These are phyloP conservation scores for Aureobasidium mangrovei DNA, from an alignment of 2,329 filamentous ascomycete genomes.

Conservation along the genomic window DNA sequence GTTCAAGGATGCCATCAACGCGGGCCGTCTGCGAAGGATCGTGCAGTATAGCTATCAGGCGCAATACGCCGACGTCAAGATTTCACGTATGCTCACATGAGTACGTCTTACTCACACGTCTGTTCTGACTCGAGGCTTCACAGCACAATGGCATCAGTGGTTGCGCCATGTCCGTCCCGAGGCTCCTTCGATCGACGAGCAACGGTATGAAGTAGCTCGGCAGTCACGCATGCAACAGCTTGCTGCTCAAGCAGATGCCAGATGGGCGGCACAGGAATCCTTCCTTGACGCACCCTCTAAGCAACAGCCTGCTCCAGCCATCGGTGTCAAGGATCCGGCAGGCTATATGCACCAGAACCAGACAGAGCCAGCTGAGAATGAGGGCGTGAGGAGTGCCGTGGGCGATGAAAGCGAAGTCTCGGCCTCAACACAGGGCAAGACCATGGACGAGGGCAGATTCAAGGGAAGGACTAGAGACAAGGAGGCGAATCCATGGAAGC, in stretches of 20 bases:
- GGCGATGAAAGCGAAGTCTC: constrained; percentile 26
- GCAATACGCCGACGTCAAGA: constrained; percentile 51
- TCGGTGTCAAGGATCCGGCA: constrained; percentile 35
- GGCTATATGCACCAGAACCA: constrained; percentile 29
- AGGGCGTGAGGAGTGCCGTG: constrained; percentile 27
- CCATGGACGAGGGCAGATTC: constrained; percentile 25
- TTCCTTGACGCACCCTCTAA: constrained; percentile 48
- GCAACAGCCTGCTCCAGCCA: constrained; percentile 39
- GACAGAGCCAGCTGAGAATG: constrained; percentile 23
- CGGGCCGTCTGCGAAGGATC: constrained; percentile 48
- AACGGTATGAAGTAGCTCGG: constrained; percentile 47
- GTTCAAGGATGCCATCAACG: constrained; percentile 50
- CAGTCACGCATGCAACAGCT: constrained; percentile 52
- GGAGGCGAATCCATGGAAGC: constrained; percentile 34
- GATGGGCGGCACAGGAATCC: constrained; percentile 52
- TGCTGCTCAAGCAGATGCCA: constrained; percentile 50
- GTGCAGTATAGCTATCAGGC: constrained; percentile 46
- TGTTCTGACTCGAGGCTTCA: background rate
- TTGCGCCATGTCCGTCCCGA: constrained; percentile 51
- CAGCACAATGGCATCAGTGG: constrained; percentile 62
- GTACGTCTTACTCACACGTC: background rate
- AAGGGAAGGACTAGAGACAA: constrained; percentile 22
- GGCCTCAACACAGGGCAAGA: constrained; percentile 20
- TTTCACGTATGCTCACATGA: constrained; percentile 39
- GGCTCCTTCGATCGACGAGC: constrained; percentile 50